These are phyloP conservation scores for Carallia brachiata DNA, from an alignment of 345 rosid genomes.

Conservation along the genomic window DNA sequence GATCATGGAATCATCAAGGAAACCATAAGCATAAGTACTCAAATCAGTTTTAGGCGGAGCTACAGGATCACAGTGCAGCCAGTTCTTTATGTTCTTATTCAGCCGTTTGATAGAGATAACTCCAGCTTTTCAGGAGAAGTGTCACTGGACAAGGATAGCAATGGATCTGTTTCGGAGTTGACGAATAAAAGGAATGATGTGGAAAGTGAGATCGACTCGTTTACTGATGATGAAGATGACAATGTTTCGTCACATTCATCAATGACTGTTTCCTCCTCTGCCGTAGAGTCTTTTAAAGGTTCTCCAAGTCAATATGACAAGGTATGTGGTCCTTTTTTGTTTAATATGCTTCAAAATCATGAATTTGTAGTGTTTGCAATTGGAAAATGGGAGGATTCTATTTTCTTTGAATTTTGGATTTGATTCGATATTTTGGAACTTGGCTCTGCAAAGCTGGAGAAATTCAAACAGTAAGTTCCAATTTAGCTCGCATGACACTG, in stretches of 20 bases:
- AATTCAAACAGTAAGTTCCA: background rate
- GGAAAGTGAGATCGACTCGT: slow-evolving; percentile 61
- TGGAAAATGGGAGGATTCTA: background rate
- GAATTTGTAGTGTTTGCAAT: background rate
- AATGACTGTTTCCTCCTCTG: slow-evolving; percentile 43
- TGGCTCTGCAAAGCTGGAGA: background rate
- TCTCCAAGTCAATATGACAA: slow-evolving; percentile 37
- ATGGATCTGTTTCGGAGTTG: slow-evolving; percentile 56
- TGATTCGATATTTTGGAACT: slow-evolving; percentile 6
- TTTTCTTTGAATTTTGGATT: background rate
- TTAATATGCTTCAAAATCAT: background rate
- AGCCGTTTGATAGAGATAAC: slow-evolving; percentile 54
- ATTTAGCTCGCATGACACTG: background rate
- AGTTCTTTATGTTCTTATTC: slow-evolving; percentile 55
- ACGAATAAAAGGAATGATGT: slow-evolving; percentile 50
- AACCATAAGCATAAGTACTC: slow-evolving; percentile 46
- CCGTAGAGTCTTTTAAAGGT: slow-evolving; percentile 32
- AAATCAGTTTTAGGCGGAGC: slow-evolving; percentile 68
- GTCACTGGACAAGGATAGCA: slow-evolving; percentile 50
- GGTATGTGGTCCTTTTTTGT: slow-evolving; percentile 35
- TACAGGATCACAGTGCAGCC: slow-evolving; percentile 49
- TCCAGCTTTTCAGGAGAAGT: slow-evolving; percentile 38
- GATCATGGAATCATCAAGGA: slow-evolving; percentile 67
- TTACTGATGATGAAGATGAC: slow-evolving; percentile 72
- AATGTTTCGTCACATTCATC: slow-evolving; percentile 55